phyloP scores from a whole-genome alignment of 23 red algal species.

The Gracilaria gracilis region DNA sequence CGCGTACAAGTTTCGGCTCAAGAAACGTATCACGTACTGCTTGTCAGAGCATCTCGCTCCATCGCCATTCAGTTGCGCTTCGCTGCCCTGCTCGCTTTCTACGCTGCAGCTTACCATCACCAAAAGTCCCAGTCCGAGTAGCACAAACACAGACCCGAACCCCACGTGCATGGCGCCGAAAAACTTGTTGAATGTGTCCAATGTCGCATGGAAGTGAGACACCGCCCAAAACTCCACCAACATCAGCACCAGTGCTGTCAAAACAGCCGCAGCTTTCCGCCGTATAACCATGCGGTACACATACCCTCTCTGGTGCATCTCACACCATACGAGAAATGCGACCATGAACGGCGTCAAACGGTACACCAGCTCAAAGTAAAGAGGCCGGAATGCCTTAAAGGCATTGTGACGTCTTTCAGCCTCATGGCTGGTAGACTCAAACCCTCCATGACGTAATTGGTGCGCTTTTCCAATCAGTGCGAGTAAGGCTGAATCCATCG shows the following conservation, averaged over 20 bases:
- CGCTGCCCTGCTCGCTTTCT: too few relatives aligned
- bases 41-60: neutral
- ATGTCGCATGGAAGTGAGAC: neutral
- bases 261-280: too few relatives aligned
- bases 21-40: too few relatives aligned
- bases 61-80: too few relatives aligned
- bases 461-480: neutral
- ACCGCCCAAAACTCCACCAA: neutral
- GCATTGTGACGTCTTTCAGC: neutral
- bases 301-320: neutral
- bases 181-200: neutral
- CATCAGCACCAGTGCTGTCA: too few relatives aligned
- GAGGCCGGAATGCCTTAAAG: neutral
- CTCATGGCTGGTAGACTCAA: neutral
- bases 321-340: constrained; percentile 2
- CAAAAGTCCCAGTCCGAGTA: too few relatives aligned
- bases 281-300: neutral
- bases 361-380: neutral
- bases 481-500: neutral
- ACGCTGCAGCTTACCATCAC: too few relatives aligned
- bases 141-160: neutral
- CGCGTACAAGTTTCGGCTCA: neutral
- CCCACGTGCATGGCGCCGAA: neutral
- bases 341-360: neutral
- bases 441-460: neutral